These are phyloP conservation scores for Alternaria viburni DNA, from an alignment of 2,329 filamentous ascomycete genomes.

Conservation along the genomic window DNA sequence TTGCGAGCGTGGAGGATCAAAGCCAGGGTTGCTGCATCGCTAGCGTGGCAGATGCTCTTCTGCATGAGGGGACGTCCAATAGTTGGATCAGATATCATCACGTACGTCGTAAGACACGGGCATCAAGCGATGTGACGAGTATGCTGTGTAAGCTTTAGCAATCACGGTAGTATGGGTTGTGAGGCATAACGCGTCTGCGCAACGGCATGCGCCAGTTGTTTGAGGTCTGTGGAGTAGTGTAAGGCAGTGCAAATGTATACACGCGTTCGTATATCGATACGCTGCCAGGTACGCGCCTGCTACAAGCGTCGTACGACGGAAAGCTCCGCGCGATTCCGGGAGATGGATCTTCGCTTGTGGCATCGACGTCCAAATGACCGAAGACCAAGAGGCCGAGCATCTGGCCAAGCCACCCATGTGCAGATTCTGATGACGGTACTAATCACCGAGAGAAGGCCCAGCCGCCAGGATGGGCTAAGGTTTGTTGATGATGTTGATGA, in stretches of 20 bases:
- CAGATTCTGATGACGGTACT: not conserved
- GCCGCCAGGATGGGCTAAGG: not conserved
- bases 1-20: conserved; percentile 6
- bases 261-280: not conserved
- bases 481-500: not conserved
- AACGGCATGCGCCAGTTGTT: not conserved
- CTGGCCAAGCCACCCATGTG: not conserved
- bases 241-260: not conserved
- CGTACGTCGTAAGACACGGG: not conserved
- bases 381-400: conserved; percentile 1
- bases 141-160: not conserved
- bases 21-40: not conserved
- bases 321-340: not conserved
- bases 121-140: not conserved
- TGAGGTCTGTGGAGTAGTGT: not conserved
- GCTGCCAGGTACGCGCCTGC: not conserved
- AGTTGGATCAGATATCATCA: not conserved
- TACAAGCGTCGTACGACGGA: not conserved
- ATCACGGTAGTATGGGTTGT: not conserved
- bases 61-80: not conserved
- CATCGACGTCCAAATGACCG: not conserved
- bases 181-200: not conserved
- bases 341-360: not conserved
- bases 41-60: not conserved
- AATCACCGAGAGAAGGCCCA: not conserved